Base-by-base conservation (phyloP, 441 rosid species). In the Biscutella laevigata region DNA sequence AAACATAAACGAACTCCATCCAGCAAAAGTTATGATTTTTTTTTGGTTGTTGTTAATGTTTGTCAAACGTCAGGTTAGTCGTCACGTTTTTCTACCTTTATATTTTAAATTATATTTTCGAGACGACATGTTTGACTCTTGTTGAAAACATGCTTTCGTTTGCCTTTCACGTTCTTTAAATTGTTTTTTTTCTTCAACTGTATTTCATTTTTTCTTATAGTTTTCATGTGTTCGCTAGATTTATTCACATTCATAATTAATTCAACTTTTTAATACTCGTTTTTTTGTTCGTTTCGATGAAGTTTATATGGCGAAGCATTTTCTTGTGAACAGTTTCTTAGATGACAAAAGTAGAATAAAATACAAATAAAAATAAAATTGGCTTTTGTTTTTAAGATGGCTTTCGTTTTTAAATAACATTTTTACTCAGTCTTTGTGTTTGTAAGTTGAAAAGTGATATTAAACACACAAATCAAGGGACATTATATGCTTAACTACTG, bases 91-190 rank as follows among this genome's bases (percentile, higher is more conserved):
- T 20, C 22, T 3, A 2, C 9, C 13, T 12, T 45, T 17, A 33
- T 37, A 38, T 7, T 52, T 27, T 52, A 15, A 40, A 17, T 14
- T 37, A 34, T 6, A 34, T 35, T 30, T 27, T 35, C 8, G 8
- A 41, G 69, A 41, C 63, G 46, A 64, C 38, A 48, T 32, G 16
- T 47, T 63, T 63, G 68, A 54, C 67, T 53, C 34, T 54, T 24
- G 57, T 55, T 45, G 48, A 29, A 54, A 29, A 13, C 32, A 62
- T 61, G 52, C 0, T 29, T 50, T 39, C 14, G 40, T 39, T 39
- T 30, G 33, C 8, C 21, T 42, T 50, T 50, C 43, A 15, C 65
- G n/a, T n/a, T n/a, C n/a, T n/a, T n/a, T n/a, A n/a, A n/a, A 25
- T 61, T 20, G 3, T 36, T 61, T 59, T 21, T 10, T 20, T 30